phyloP scores from a whole-genome alignment of 768 basidiomycete species.

The Russula sp. region DNA sequence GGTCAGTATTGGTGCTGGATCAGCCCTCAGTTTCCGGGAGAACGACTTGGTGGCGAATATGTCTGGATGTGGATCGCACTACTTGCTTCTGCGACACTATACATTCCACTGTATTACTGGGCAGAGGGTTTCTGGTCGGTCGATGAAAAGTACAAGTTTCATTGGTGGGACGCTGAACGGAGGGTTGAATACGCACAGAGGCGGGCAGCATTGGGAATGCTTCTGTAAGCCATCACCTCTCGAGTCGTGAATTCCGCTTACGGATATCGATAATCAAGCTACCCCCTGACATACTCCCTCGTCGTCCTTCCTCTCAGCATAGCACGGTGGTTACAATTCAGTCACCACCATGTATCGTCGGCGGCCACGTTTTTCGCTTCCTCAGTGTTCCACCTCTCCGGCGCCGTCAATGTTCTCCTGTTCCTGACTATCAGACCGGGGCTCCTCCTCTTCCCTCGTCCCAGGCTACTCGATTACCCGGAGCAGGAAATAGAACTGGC shows the following conservation, averaged over 20 bases:
- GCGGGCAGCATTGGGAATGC: constrained; percentile 19
- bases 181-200: constrained; percentile 9
- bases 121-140: constrained; percentile 31
- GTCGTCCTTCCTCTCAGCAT: no score
- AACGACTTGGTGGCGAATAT: constrained; percentile 44
- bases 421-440: constrained; percentile 22
- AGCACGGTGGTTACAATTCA: no score
- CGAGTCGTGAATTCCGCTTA: no score
- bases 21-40: constrained; percentile 33
- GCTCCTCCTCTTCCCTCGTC: constrained; percentile 37
- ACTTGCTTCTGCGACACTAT: constrained; percentile 13
- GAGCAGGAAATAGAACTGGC: not conserved
- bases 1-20: constrained; percentile 47
- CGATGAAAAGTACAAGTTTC: constrained; percentile 38
- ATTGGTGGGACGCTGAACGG: constrained; percentile 18
- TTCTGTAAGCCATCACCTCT: constrained; percentile 34
- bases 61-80: constrained; percentile 42
- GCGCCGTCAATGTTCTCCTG: constrained; percentile 28
- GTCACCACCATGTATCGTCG: constrained; percentile 35
- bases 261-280: no score
- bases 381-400: constrained; percentile 25
- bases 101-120: constrained; percentile 34
- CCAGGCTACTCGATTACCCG: not conserved
- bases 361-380: constrained; percentile 38
- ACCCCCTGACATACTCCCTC: no score